These are phyloP conservation scores for Castanospermum australe DNA, from an alignment of 306 rosid genomes.

Conservation along the genomic window DNA sequence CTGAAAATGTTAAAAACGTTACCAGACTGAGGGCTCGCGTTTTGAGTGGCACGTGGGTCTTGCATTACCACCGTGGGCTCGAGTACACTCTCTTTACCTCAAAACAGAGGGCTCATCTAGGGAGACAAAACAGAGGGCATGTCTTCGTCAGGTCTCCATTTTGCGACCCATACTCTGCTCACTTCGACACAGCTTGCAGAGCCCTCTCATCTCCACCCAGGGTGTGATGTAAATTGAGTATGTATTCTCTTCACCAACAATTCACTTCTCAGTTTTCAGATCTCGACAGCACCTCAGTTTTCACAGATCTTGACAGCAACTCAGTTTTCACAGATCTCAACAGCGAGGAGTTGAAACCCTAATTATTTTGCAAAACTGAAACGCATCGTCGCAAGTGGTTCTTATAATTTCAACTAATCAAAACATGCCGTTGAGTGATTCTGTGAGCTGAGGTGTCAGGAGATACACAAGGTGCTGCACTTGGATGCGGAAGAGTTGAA, in stretches of 20 bases:
- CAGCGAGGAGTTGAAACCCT: not conserved
- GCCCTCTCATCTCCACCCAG: slow-evolving; percentile 2
- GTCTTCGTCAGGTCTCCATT: not conserved
- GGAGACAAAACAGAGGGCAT: not conserved
- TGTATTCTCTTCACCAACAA: not conserved
- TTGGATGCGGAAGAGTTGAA: not conserved
- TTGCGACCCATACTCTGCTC: not conserved
- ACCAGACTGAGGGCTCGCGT: no score
- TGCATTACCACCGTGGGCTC: no score
- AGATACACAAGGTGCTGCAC: not conserved
- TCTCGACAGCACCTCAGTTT: not conserved
- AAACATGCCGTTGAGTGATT: not conserved
- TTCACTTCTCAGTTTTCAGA: not conserved
- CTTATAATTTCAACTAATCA: not conserved
- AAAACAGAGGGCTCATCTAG: not conserved
- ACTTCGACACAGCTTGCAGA: not conserved
- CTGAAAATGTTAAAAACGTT: no score
- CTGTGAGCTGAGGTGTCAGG: not conserved
- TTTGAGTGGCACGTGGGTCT: no score
- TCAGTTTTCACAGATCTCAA: slow-evolving; percentile 12
- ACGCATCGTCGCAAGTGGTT: not conserved
- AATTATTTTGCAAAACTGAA: not conserved
- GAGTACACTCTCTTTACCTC: no score
- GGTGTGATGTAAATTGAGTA: not conserved
- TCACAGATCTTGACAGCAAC: slow-evolving; percentile 12